Evolutionary conservation across 352 stramenopile species (phyloP), one percentile per base, ranked within the genome.

Genomic region (Globisporangium acanthophoron): DNA sequence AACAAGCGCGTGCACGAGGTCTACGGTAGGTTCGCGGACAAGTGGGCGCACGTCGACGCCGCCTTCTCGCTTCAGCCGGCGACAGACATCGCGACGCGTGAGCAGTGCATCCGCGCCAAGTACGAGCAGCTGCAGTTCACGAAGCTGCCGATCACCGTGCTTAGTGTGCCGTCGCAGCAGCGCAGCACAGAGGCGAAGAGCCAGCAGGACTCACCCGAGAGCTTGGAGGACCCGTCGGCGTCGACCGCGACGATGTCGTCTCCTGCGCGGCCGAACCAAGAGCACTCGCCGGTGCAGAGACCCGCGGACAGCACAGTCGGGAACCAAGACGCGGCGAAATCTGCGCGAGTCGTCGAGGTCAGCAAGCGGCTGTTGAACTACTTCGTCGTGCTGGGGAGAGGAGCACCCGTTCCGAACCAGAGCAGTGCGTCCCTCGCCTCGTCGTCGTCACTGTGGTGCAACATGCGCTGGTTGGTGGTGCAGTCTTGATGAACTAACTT

Each of bases 281-380:
- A 84, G 59, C 56, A 56, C 35, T 71, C 61, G 21, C 54, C 61
- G 8, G 56, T 59, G 2, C 51, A 66, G 16, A 79, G 69, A 8
- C 4, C 58, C 9, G 43, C 43, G 18, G 1, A 40, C 39, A 11
- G 21, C 41, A 29, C 66, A 56, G 27, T 64, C 8, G 61, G 53
- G 6, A 71, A 74, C n/a, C 66, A 79, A 16, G 64, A 70, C 3
- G 60, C 58, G 15, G 53, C 65, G 15, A 87, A 81, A 39, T 33
- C 80, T 0, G 65, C 75, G n/a, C 80, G 71, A 5, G 73, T 89
- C 51, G 66, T 91, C 5, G 83, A 91, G 67, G 76, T 93, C 16
- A 78, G 67, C 54, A 92, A 93, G 58, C 84, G 81, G 6, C 89
- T 92, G 50, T 64, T 90, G 18, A 90, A 94, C 58, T 90, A 90